phyloP scores from a whole-genome alignment of 345 rosid genomes.

The Trapa bicornis region DNA sequence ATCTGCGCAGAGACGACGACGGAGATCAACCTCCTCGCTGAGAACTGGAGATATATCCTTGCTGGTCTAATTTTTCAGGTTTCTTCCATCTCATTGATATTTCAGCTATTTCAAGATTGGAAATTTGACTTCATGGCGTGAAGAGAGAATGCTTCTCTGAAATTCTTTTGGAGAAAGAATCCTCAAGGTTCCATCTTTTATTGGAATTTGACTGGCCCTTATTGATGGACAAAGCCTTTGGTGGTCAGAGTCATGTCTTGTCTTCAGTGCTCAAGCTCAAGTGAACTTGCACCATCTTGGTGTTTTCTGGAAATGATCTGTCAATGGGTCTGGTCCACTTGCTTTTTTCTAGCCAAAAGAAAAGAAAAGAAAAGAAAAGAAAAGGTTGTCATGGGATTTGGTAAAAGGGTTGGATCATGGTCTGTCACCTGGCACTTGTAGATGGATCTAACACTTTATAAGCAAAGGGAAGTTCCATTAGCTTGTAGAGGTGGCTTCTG shows the following conservation, averaged over 20 bases:
- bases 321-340: not conserved
- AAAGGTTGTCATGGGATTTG: conserved; percentile 16
- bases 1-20: conserved; percentile 63
- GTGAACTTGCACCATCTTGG: not conserved
- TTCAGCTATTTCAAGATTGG: not conserved
- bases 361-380: conserved; percentile 2
- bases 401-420: conserved; percentile 24
- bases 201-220: not conserved
- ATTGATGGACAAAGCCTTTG: not conserved
- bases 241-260: not conserved
- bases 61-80: conserved; percentile 93
- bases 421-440: conserved; percentile 13
- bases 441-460: conserved; percentile 19
- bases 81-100: not conserved
- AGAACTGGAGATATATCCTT: conserved; percentile 83
- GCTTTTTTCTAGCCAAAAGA: not conserved
- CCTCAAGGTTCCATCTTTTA: not conserved
- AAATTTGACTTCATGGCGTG: not conserved
- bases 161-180: too few species aligned
- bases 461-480: conserved; percentile 18
- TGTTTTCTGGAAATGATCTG: not conserved
- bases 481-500: conserved; percentile 7
- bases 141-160: too few species aligned
- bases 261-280: not conserved
- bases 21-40: conserved; percentile 72